These are phyloP conservation scores for Begonia peltatifolia DNA, from an alignment of 306 rosid species.

Conservation along the genomic window DNA sequence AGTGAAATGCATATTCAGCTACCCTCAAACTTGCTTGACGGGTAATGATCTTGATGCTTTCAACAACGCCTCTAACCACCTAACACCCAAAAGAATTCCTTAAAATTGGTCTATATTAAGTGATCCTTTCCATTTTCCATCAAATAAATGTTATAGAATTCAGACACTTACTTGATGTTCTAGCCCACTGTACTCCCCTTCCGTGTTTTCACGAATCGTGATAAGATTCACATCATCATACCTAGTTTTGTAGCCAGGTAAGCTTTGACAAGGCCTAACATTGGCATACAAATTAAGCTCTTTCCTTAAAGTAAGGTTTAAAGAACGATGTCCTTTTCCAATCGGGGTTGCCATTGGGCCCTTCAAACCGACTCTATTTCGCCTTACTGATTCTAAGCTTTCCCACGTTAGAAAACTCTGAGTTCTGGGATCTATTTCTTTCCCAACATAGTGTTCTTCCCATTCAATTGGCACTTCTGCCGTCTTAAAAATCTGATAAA, in stretches of 20 bases:
- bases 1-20: slow-evolving; percentile 97
- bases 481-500: slow-evolving; percentile 41
- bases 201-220: slow-evolving; percentile 94
- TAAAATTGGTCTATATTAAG: slow-evolving; percentile 10
- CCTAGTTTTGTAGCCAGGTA: slow-evolving; percentile 88
- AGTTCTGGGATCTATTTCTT: slow-evolving; percentile 70
- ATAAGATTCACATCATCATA: slow-evolving; percentile 79
- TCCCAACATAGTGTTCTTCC: slow-evolving; percentile 91
- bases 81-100: slow-evolving; percentile 19
- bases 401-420: slow-evolving; percentile 97
- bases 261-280: slow-evolving; percentile 92
- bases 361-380: slow-evolving; percentile 81
- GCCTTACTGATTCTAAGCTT: slow-evolving; percentile 80
- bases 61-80: slow-evolving; percentile 99
- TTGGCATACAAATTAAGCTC: slow-evolving; percentile 94
- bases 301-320: slow-evolving; percentile 92
- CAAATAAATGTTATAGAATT: not conserved
- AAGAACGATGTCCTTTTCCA: slow-evolving; percentile 95
- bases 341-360: slow-evolving; percentile 99
- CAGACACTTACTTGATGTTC: slow-evolving; percentile 81
- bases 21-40: slow-evolving; percentile 98
- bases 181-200: slow-evolving; percentile 99
- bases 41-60: slow-evolving; percentile 94
- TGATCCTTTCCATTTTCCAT: not conserved
- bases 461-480: slow-evolving; percentile 90